Conservation (phyloP, 1,284 basidiomycete species). For the Rhodotorula sp. region DNA sequence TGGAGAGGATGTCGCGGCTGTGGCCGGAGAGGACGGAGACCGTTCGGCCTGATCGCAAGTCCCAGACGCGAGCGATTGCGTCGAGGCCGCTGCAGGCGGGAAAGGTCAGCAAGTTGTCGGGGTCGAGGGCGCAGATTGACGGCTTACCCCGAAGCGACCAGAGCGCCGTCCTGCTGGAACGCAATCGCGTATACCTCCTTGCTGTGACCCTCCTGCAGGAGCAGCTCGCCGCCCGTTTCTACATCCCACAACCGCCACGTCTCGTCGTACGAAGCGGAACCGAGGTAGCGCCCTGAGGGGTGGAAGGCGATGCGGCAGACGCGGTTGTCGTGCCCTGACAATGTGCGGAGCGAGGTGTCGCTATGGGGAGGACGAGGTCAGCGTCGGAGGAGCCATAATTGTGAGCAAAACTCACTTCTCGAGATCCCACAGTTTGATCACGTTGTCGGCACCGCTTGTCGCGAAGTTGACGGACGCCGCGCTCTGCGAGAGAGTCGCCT, state of each 20-base stretch:
- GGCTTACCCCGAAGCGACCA: slow-evolving; percentile 83
- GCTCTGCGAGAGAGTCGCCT: slow-evolving; percentile 77
- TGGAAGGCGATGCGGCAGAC: slow-evolving; percentile 94
- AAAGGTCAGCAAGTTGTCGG: neutral
- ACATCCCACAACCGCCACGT: slow-evolving; percentile 99
- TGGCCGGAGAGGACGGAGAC: slow-evolving; percentile 99
- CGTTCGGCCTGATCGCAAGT: slow-evolving; percentile 87
- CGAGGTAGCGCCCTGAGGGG: slow-evolving; percentile 87
- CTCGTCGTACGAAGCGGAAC: slow-evolving; percentile 93
- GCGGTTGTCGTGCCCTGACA: slow-evolving; percentile 85
- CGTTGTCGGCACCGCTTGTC: slow-evolving; percentile 84
- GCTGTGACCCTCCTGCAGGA: slow-evolving; percentile 94
- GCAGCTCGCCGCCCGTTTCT: slow-evolving; percentile 70
- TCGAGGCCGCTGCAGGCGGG: slow-evolving; percentile 76
- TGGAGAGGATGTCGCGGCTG: slow-evolving; percentile 85
- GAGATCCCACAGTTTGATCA: slow-evolving; percentile 84
- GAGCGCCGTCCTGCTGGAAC: slow-evolving; percentile 91
- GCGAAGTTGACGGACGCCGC: slow-evolving; percentile 75
- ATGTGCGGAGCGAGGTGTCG: slow-evolving; percentile 71
- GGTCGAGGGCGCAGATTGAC: neutral
- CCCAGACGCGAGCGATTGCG: slow-evolving; percentile 96
- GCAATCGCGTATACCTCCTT: slow-evolving; percentile 94
- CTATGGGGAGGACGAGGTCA: slow-evolving; percentile 50
- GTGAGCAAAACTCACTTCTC: slow-evolving; percentile 60
- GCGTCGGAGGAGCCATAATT: neutral